Percentiles rank a stretch among this genome's conserved stretches.
Evolutionary conservation across 83 land plant genomes (phyloP).

Genomic region (Picea abies): DNA sequence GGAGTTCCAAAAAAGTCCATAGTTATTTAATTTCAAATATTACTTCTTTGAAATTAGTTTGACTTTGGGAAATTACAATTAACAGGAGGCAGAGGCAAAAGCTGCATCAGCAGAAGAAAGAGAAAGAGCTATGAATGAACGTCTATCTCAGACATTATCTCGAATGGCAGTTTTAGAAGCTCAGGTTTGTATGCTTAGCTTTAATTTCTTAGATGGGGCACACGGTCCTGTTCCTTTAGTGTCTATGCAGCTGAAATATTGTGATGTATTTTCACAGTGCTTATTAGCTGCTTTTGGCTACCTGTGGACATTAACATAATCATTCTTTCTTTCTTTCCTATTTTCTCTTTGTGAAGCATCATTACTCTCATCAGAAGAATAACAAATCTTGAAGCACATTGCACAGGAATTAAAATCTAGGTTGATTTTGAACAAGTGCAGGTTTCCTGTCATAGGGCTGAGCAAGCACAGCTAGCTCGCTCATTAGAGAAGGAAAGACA

Average conservation of each 20-base stretch:
- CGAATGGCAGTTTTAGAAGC: conserved; percentile 96
- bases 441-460: conserved; percentile 93
- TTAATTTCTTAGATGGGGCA: background rate
- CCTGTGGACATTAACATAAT: background rate
- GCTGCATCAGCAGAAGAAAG: conserved; percentile 95
- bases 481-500: conserved; percentile 97
- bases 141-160: conserved; percentile 89
- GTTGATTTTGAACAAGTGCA: conserved; percentile 19
- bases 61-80: conserved; percentile 4
- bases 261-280: too few species aligned
- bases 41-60: background rate
- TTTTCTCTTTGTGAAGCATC: background rate
- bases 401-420: background rate
- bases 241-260: too few species aligned
- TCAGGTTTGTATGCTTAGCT: conserved; percentile 57
- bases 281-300: too few species aligned
- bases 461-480: conserved; percentile 84
- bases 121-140: conserved; percentile 89
- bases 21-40: background rate
- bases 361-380: background rate
- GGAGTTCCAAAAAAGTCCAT: background rate
- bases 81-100: conserved; percentile 97
- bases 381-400: background rate
- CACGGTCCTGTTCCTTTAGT: too few species aligned
- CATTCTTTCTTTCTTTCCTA: background rate